These are phyloP conservation scores for Claviceps digitariae DNA, from an alignment of 2,329 filamentous ascomycete species.

Conservation along the genomic window DNA sequence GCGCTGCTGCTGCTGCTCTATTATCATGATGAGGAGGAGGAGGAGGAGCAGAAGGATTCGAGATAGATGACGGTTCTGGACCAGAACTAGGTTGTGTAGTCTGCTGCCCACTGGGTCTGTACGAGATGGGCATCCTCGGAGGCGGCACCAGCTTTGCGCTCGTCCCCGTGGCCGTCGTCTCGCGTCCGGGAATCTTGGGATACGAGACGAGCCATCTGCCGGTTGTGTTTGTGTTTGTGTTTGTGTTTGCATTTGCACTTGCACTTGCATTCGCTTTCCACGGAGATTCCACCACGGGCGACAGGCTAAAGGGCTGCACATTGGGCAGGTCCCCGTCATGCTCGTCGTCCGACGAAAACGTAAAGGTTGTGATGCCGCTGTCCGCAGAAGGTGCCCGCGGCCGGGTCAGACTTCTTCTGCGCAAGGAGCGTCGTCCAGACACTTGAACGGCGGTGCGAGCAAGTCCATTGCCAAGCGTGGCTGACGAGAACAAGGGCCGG, in stretches of 20 bases:
- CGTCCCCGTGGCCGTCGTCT: constrained; percentile 4
- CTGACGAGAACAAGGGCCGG: constrained; percentile 12
- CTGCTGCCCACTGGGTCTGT: background rate
- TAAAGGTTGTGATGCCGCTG: constrained; percentile 21
- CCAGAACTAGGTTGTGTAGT: background rate
- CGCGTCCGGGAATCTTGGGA: constrained; percentile 16
- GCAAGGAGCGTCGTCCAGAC: constrained; percentile 10
- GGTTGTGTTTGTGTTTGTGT: background rate
- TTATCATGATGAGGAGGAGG: background rate
- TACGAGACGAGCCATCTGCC: constrained; percentile 18
- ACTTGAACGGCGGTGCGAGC: background rate
- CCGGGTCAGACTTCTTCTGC: constrained; percentile 10
- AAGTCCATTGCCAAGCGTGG: background rate
- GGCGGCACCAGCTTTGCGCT: constrained; percentile 17
- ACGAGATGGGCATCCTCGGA: constrained; percentile 17
- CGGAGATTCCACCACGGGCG: constrained; percentile 37
- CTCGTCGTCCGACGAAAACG: constrained; percentile 16
- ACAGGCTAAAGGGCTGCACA: constrained; percentile 22
- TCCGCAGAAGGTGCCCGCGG: constrained; percentile 15
- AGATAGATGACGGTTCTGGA: background rate
- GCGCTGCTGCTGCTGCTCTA: background rate
- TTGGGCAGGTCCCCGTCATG: constrained; percentile 10
- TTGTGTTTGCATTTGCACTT: background rate
- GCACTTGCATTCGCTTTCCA: constrained; percentile 14
- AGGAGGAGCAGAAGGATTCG: background rate